Evolutionary conservation across 345 rosid species (phyloP), one percentile per base, ranked within the genome.

Genomic region (Cardiospermum halicacabum): DNA sequence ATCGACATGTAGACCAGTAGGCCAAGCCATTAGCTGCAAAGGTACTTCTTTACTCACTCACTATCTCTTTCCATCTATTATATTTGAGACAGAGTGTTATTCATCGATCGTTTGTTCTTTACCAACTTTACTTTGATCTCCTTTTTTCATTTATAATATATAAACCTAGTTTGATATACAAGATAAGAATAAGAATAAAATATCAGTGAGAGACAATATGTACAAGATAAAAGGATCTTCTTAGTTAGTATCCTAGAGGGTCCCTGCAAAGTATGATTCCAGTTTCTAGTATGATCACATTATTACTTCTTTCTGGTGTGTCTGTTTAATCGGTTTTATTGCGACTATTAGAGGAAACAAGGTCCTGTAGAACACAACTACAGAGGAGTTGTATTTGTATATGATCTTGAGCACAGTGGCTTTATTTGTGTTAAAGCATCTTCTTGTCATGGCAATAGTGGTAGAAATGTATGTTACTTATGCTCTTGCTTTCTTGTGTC

Each of bases 381-480:
- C 53, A 87, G 78, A 71, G 91, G 88, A 60, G 73, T 91, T 49
- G 59, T 94, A 67, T 94, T 94, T 53, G 74, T 94, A 43, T 77
- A 80, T 72, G 99, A 94, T 72, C 87, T 91, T 58, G 99, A 94
- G 80, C 99, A 94, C 82, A 95, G 96, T 22, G 97, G 99, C 40
- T 94, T 85, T 73, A 89, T 91, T 37, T 94, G 99, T 66, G 91
- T 84, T 64, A 94, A 89, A 75, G 65, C 93, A 36, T 82, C 74
- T 69, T 80, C 88, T 22, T 91, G 96, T 67, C 30, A 66, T 64
- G 50, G 85, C 70, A 83, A 81, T 58, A 77, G 82, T 49, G 80
- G 76, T 53, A 82, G 96, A 84, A 82, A 83, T 80, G 99, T 94
- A 70, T 77, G 83, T 36, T 31, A 21, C 62, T 65, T 22, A 9